A percentile compares a stretch with the other conserved stretches of the same genome.
These are phyloP conservation scores for Vitis vinifera DNA, from an alignment of 164 flowering plant genomes.

Conservation along the genomic window ASM3070453v1 NC_081821.1:5113001-5113500, in stretches of 20 bases:
- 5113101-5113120: constrained; percentile 68
- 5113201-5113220: constrained; percentile 82
- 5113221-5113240: constrained; percentile 48
- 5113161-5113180: constrained; percentile 39
- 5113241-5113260: too few species aligned
- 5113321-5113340: too few species aligned
- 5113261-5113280: too few species aligned
- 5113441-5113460: neutral
- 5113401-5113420: neutral
- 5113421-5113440: neutral
- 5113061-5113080: constrained; percentile 68
- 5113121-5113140: constrained; percentile 75
- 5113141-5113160: constrained; percentile 39
- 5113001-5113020: constrained; percentile 69
- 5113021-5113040: constrained; percentile 98
- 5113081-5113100: constrained; percentile 51
- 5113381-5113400: neutral
- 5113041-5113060: constrained; percentile 85
- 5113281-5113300: too few species aligned
- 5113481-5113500: constrained; percentile 72
- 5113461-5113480: constrained; percentile 68
- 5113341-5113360: too few species aligned
- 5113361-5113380: too few species aligned
- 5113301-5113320: too few species aligned
- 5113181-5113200: constrained; percentile 78